Base-by-base conservation (phyloP, 306 rosid species). In the Bauhinia variegata region DNA sequence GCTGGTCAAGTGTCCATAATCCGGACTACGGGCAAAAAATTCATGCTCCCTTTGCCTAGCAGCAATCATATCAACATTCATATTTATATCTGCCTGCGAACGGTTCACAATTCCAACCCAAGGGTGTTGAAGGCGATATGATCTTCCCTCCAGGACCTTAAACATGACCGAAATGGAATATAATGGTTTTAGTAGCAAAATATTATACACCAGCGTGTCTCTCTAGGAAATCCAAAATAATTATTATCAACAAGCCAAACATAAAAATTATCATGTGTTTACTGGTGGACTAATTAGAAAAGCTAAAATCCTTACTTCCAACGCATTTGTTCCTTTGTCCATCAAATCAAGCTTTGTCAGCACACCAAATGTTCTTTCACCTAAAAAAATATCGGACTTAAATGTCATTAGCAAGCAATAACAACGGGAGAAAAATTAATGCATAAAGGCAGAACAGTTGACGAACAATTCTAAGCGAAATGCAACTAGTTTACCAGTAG, bases 71-170 rank as follows among this genome's bases (percentile, higher is more conserved):
- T 93, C 95, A 33, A 85, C 78, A 50, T 85, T 90, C 78, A 52
- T 86, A 73, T 90, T 93, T 51, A 90, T 88, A 79, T 93, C 99
- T 70, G 88, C 96, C 77, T 93, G 99, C 56, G 99, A 93, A 53
- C 99, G 97, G 75, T 93, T 93, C 59, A 93, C 97, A 57, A 93
- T 75, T 54, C 99, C 99, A 71, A 93, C 99, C 99, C 99, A 93
- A n/a, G 97, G 99, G 0, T 57, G 89, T 75, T 62, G 95, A 75
- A 93, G 89, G 55, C 91, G 84, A 65, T 86, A 93, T 52, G 97
- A 78, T 83, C 85, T 88, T 81, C 97, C 99, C 79, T 93, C 99
- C 36, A 93, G 84, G 70, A 93, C 99, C 99, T 93, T 54, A 11
- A 73, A 55, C 51, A 65, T 7, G 32, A 64, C 11, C 41, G 72